phyloP scores from a whole-genome alignment of 495 filamentous ascomycete species.

The Tricharina praecox region DNA sequence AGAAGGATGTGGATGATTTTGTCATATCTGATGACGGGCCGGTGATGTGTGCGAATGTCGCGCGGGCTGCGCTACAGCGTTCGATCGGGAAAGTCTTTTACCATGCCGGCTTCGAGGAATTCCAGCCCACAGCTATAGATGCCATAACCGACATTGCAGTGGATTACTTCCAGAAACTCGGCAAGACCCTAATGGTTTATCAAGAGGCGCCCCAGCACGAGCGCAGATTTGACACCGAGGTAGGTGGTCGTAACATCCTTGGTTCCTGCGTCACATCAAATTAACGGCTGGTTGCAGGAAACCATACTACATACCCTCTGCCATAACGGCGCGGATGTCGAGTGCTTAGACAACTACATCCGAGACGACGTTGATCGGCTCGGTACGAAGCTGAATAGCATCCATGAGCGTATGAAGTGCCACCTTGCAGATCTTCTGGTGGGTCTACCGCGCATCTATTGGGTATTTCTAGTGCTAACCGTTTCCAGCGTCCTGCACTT shows the following conservation, averaged over 20 bases:
- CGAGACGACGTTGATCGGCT: slow-evolving; percentile 89
- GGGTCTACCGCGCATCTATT: slow-evolving; percentile 9
- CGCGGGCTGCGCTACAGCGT: slow-evolving; percentile 67
- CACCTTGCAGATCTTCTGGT: slow-evolving; percentile 70
- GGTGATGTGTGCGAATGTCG: slow-evolving; percentile 62
- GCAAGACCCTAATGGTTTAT: slow-evolving; percentile 60
- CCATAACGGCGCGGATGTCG: slow-evolving; percentile 66
- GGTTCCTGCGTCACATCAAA: no score
- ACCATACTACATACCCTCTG: slow-evolving; percentile 69
- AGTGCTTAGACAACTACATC: slow-evolving; percentile 69
- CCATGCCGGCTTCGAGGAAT: slow-evolving; percentile 93
- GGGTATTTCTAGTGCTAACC: neutral
- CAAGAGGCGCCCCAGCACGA: slow-evolving; percentile 41
- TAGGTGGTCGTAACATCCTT: no score
- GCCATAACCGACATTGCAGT: slow-evolving; percentile 75
- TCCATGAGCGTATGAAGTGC: slow-evolving; percentile 82
- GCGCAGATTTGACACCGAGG: slow-evolving; percentile 22
- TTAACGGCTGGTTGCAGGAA: slow-evolving; percentile 37
- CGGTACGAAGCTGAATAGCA: slow-evolving; percentile 58
- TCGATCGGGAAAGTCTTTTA: slow-evolving; percentile 90
- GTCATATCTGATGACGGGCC: slow-evolving; percentile 77
- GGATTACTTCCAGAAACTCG: slow-evolving; percentile 75
- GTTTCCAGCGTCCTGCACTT: slow-evolving; percentile 53
- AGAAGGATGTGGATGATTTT: slow-evolving; percentile 66
- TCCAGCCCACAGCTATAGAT: slow-evolving; percentile 85